Conservation (phyloP, 208 protist species). For the Strigomonas oncopelti region DNA sequence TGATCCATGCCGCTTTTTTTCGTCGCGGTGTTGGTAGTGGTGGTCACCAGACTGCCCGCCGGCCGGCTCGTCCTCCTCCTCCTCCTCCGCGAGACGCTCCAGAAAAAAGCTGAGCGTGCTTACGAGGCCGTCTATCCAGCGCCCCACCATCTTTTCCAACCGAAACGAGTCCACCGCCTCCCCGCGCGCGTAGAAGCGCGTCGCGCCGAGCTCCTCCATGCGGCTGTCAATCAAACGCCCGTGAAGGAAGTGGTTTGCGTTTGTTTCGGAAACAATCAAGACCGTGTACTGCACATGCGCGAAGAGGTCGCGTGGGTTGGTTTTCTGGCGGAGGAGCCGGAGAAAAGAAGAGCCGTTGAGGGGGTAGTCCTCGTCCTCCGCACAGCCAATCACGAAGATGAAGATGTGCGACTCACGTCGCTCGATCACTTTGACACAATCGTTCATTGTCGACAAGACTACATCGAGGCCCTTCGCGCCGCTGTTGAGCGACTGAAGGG, state of each 20-base stretch:
- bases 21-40: background rate
- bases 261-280: slow-evolving; percentile 46
- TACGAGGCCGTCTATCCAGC: slow-evolving; percentile 40
- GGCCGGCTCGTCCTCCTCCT: background rate
- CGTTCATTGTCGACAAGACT: slow-evolving; percentile 29
- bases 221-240: slow-evolving; percentile 44
- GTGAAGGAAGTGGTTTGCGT: slow-evolving; percentile 31
- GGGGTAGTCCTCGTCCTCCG: slow-evolving; percentile 37
- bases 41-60: background rate
- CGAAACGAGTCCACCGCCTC: slow-evolving; percentile 56
- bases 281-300: slow-evolving; percentile 41
- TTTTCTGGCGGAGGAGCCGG: slow-evolving; percentile 31
- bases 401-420: slow-evolving; percentile 30
- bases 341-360: slow-evolving; percentile 43
- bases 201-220: slow-evolving; percentile 52
- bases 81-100: background rate
- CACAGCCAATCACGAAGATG: slow-evolving; percentile 34
- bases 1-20: too few relatives aligned
- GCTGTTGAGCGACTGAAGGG: slow-evolving; percentile 17
- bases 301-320: slow-evolving; percentile 32
- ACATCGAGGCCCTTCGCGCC: slow-evolving; percentile 15
- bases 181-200: slow-evolving; percentile 46
- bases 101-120: slow-evolving; percentile 7
- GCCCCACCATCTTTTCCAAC: slow-evolving; percentile 41
- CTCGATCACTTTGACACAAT: slow-evolving; percentile 18